Evolutionary conservation across 2,329 filamentous ascomycete species (phyloP), one percentile per base, ranked within the genome.

Genomic region (Paracoccidioides lutzii): DNA sequence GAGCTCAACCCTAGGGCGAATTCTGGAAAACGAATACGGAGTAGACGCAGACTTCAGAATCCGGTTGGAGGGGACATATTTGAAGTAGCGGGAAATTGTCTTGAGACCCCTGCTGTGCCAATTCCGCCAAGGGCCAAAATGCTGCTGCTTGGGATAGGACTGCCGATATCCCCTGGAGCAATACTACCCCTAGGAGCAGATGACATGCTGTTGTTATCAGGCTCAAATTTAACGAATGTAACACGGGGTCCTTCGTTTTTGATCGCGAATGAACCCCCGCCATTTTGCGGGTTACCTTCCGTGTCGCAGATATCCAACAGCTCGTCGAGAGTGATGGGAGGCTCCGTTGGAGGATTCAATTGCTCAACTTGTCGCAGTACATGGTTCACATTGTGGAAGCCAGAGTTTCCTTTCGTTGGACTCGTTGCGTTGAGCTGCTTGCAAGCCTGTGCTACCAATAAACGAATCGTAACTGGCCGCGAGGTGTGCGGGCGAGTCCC

Each of bases 301-400:
- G 91, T 95, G 64, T 97, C 91, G 68, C 88, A 93, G 57, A 94
- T 85, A 56, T 87, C 83, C 42, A 91, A 77, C 63, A 97, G 78
- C 64, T 96, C 90, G 32, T 76, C 78, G 65, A 75, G 82, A 69
- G 60, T 76, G 69, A 75, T 81, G 63, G 74, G 67, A 32, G 77
- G 70, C 57, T 84, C 80, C 54, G 76, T 76, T n/a, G 79, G 72
- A 38, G 74, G 74, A 54, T 83, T 82, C 35, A 87, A 76, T 55
- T 81, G 78, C 38, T 61, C 56, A 62, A 90, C 83, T 64, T 90
- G 78, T 35, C 72, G 74, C 38, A 82, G 75, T 50, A 88, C 78
- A 22, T 77, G 73, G 32, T 80, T 76, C 28, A 94, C 78, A 57
- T 85, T 80, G 56, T 91, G 81, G 67, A 84, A 95, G 8, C 82